Conservation (phyloP, 352 stramenopile genomes). For the Pythium vanterpoolii region DNA sequence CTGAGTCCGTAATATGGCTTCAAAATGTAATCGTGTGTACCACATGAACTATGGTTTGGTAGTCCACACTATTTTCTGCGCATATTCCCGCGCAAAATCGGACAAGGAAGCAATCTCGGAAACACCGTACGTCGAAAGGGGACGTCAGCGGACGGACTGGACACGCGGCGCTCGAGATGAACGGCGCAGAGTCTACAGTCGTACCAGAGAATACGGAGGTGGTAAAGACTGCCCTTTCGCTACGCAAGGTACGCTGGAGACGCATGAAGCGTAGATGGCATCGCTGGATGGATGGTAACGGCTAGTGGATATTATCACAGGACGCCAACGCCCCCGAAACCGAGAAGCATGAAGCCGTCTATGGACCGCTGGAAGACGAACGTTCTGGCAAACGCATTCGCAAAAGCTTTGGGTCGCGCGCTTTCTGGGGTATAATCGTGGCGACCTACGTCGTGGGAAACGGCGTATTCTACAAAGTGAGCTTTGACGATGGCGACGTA, state of each 20-base stretch:
- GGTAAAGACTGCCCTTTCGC: too few species aligned
- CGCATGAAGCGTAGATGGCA: background rate
- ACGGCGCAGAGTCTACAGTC: background rate
- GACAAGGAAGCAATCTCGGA: background rate
- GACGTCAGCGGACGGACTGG: constrained; percentile 4
- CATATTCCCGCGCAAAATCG: constrained; percentile 19
- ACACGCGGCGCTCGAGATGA: background rate
- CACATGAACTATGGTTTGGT: constrained; percentile 7
- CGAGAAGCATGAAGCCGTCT: constrained; percentile 19
- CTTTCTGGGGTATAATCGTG: constrained; percentile 68
- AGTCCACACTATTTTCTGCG: constrained; percentile 7
- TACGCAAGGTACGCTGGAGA: background rate
- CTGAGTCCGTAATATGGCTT: background rate
- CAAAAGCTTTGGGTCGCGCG: constrained; percentile 63
- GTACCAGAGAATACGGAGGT: background rate
- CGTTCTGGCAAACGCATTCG: constrained; percentile 39
- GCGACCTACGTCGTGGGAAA: constrained; percentile 47
- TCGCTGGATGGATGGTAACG: background rate
- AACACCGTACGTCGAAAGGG: constrained; percentile 6
- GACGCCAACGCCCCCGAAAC: background rate
- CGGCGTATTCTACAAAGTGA: constrained; percentile 72
- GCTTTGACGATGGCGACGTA: constrained; percentile 81
- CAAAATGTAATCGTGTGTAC: constrained; percentile 7
- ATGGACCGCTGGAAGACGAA: constrained; percentile 23
- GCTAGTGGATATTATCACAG: background rate